Percentiles rank a stretch among this genome's conserved stretches.
These are phyloP conservation scores for Canavalia gladiata DNA, from an alignment of 306 rosid genomes.

Conservation along the genomic window DNA sequence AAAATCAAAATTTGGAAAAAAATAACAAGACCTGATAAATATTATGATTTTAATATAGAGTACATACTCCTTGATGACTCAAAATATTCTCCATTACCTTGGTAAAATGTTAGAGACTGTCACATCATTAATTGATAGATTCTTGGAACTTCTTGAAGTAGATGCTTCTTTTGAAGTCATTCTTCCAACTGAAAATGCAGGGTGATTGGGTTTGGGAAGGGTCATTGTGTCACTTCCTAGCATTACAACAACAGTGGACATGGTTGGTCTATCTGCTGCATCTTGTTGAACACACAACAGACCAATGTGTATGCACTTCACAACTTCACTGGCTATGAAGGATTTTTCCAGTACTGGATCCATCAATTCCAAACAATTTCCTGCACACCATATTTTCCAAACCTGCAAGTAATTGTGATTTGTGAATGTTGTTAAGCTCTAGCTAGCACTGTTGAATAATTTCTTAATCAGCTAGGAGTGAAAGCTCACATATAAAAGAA, in stretches of 20 bases:
- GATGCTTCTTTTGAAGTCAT: no score
- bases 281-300: no score
- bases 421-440: not conserved
- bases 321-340: no score
- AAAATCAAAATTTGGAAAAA: no score
- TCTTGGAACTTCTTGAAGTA: no score
- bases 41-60: no score
- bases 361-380: no score
- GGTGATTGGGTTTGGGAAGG: constrained; percentile 52
- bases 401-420: not conserved
- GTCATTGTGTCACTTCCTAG: constrained; percentile 30
- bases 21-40: no score
- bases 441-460: not conserved
- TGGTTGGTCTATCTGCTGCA: constrained; percentile 45
- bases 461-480: not conserved
- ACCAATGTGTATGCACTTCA: no score
- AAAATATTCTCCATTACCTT: not conserved
- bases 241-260: constrained; percentile 17
- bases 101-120: not conserved
- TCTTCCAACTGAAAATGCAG: constrained; percentile 42
- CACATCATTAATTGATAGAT: no score
- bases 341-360: no score
- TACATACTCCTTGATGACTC: no score
- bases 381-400: constrained; percentile 44
- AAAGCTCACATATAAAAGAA: constrained; percentile 43